Base-by-base conservation (phyloP, 2,329 filamentous ascomycete species). In the Zasmidium angulare region DNA sequence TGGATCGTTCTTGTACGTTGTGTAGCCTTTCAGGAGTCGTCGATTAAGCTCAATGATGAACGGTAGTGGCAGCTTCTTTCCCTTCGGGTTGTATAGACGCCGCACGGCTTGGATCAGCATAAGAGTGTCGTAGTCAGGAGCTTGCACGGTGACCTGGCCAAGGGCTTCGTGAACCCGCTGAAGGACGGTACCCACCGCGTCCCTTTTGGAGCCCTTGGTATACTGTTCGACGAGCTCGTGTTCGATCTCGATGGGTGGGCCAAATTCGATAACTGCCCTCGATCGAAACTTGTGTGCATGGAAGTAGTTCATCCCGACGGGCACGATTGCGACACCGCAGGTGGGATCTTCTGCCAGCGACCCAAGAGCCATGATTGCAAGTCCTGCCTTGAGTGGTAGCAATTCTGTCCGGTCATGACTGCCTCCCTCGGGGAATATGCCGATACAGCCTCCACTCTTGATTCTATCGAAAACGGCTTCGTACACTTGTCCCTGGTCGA, bases 271-370 rank as follows among this genome's bases (percentile, higher is more conserved):
- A 3, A 99, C 93, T 36, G 93, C 95, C 72, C 95, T 86, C 64
- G 93, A 98, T 49, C 93, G 89, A 77, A 99, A 99, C 75, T 98
- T 99, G 82, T 99, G 93, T 0, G 93, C 90, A 76, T 98, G 93
- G 78, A 99, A 99, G 77, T 99, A 99, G 77, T 99, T 99, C 93
- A 99, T 97, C 69, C 93, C 93, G 53, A 95, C 93, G 2, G 95
- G 95, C 22, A 99, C 91, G 68, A 99, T 97, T 76, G 93, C 96
- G 62, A 99, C 81, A 26, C 90, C 91, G 71, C 91, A 96, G 64
- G 93, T 83, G 2, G 93, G 93, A 62, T 93, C 86, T 58, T 91
- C 88, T 3, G 90, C 91, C 53, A 98, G 81, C 0, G 95, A 89
- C 43, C 93, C 93, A 36, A 99, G 84, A 12, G 93, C 95, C 93